These are phyloP conservation scores for Penicillium goetzii DNA, from an alignment of 495 filamentous ascomycete genomes.

Conservation along the genomic window DNA sequence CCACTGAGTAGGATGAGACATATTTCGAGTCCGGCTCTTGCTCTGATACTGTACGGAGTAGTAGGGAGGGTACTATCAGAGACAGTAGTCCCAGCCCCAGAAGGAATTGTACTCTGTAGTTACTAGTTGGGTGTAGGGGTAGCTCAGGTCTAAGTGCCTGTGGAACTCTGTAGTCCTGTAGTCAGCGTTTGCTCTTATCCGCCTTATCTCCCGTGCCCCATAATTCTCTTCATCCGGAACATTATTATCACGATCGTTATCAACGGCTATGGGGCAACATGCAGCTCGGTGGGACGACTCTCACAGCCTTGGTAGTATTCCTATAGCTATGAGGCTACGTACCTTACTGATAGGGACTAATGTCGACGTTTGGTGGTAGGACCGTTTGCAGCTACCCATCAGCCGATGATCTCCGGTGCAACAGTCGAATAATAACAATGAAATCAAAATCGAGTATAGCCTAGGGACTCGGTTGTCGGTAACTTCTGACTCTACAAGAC, in stretches of 20 bases:
- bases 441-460: not conserved
- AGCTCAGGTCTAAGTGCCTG: not conserved
- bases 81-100: not conserved
- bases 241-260: not conserved
- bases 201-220: constrained; percentile 1
- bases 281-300: not conserved
- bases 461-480: not conserved
- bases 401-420: not conserved
- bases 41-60: no score
- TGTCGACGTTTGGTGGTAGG: not conserved
- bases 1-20: constrained; percentile 8
- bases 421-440: not conserved
- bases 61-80: not conserved
- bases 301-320: not conserved
- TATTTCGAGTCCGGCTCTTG: not conserved
- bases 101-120: not conserved
- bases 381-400: not conserved
- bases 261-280: not conserved
- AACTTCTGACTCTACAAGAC: not conserved
- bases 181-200: not conserved
- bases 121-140: not conserved
- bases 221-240: not conserved
- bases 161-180: not conserved
- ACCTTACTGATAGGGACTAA: not conserved
- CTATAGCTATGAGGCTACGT: not conserved